Conservation (phyloP, 345 rosid species). For the Arabidopsis thaliana region DNA sequence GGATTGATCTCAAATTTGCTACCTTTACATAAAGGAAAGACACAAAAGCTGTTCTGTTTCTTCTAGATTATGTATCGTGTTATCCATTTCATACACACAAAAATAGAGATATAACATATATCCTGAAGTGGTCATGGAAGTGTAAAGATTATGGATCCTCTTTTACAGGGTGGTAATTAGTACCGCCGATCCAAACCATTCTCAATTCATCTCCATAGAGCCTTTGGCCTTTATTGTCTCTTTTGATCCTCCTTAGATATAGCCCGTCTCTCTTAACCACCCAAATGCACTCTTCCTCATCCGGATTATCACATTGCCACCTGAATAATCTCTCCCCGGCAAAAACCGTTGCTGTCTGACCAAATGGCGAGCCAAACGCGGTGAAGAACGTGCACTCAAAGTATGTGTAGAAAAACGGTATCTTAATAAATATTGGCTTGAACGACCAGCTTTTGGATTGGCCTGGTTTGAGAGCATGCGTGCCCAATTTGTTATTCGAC, state of each 20-base stretch:
- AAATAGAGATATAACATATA: background rate
- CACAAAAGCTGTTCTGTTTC: background rate
- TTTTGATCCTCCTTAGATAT: constrained; percentile 35
- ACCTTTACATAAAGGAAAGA: constrained; percentile 25
- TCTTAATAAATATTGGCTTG: constrained; percentile 37
- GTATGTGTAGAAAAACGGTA: constrained; percentile 44
- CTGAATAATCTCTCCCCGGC: constrained; percentile 41
- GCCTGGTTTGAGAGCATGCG: constrained; percentile 21
- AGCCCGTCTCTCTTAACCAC: constrained; percentile 40
- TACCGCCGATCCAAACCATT: constrained; percentile 41
- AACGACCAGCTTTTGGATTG: constrained; percentile 46
- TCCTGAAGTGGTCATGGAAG: background rate
- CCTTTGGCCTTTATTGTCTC: constrained; percentile 27
- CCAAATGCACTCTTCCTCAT: constrained; percentile 46
- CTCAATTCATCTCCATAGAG: constrained; percentile 17
- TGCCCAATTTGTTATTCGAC: constrained; percentile 17
- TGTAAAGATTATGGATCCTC: constrained; percentile 13
- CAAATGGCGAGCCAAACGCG: constrained; percentile 36
- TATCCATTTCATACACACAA: background rate
- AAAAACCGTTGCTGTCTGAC: constrained; percentile 38
- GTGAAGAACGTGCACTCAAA: constrained; percentile 40
- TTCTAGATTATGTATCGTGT: constrained; percentile 5
- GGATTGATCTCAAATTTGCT: constrained; percentile 20
- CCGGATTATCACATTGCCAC: constrained; percentile 38
- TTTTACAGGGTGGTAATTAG: constrained; percentile 33